Evolutionary conservation across 139 green algal genomes (phyloP), one percentile per base, ranked within the genome.

Genomic region (Haematococcus sp.): DNA sequence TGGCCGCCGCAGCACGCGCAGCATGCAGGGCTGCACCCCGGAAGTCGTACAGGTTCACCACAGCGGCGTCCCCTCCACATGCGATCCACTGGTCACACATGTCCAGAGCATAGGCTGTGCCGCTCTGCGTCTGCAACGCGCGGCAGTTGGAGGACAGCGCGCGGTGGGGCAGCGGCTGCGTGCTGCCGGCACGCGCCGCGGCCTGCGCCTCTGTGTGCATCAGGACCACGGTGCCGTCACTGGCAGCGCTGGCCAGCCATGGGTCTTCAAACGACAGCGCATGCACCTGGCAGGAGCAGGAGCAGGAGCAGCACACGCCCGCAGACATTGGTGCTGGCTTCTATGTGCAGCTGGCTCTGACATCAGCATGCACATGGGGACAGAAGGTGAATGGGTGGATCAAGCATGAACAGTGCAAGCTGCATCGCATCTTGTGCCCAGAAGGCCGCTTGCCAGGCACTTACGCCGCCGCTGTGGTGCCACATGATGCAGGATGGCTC

Each of bases 251-350:
- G 16, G 79, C 78, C 25, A 94, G 68, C 82, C 87, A 94, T 27
- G 89, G 89, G 75, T 91, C 88, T 32, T 94, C 87, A 19, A 85
- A 83, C 9, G 81, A 27, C n/a, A 92, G 71, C 0, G 49, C 73
- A 13, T 77, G 65, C 35, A 88, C 71, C 43, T 59, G n/a, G n/a
- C n/a, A n/a, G n/a, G 56, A n/a, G n/a, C n/a, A n/a, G n/a, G n/a
- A n/a, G n/a, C n/a, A n/a, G n/a, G n/a, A n/a, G n/a, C n/a, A n/a
- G n/a, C n/a, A n/a, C n/a, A n/a, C n/a, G n/a, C n/a, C n/a, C n/a
- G n/a, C n/a, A n/a, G n/a, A n/a, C n/a, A n/a, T n/a, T n/a, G n/a
- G n/a, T n/a, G n/a, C n/a, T n/a, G n/a, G n/a, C n/a, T n/a, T n/a
- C n/a, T n/a, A n/a, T n/a, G n/a, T n/a, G n/a, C n/a, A n/a, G n/a